These are phyloP conservation scores for Fusarium musae DNA, from an alignment of 2,329 filamentous ascomycete species.

Conservation along the genomic window DNA sequence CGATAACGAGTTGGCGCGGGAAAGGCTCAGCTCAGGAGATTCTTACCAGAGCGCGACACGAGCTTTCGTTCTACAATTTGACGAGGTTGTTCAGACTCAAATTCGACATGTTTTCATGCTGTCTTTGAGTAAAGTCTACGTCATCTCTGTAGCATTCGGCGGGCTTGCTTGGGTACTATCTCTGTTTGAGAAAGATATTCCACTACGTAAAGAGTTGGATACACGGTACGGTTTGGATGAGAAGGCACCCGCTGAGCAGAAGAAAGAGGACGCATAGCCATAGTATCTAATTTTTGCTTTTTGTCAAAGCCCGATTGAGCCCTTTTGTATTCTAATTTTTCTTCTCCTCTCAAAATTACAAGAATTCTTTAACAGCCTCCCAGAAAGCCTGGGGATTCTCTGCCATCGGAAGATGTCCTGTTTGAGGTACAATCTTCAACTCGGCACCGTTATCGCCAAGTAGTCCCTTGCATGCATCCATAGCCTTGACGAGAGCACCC, in stretches of 20 bases:
- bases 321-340: not conserved
- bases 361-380: constrained; percentile 67
- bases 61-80: constrained; percentile 39
- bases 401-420: constrained; percentile 87
- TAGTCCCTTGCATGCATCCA: constrained; percentile 75
- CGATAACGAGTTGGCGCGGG: constrained; percentile 24
- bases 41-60: constrained; percentile 46
- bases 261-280: not conserved
- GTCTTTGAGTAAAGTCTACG: constrained; percentile 40
- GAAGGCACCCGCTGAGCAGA: not conserved
- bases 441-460: constrained; percentile 66
- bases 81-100: constrained; percentile 26
- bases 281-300: not conserved
- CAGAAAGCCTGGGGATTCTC: constrained; percentile 78
- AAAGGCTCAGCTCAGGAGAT: constrained; percentile 38
- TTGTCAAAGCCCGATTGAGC: not conserved
- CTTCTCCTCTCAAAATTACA: constrained; percentile 49
- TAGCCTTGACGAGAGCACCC: constrained; percentile 78
- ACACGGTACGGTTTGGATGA: constrained; percentile 45
- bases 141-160: constrained; percentile 35
- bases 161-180: constrained; percentile 38
- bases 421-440: constrained; percentile 72
- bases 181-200: constrained; percentile 43
- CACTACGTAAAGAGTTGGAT: constrained; percentile 42
- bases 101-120: constrained; percentile 42